Base-by-base conservation (phyloP, 179 eudicot genomes). In the Beta lomatogona region DNA sequence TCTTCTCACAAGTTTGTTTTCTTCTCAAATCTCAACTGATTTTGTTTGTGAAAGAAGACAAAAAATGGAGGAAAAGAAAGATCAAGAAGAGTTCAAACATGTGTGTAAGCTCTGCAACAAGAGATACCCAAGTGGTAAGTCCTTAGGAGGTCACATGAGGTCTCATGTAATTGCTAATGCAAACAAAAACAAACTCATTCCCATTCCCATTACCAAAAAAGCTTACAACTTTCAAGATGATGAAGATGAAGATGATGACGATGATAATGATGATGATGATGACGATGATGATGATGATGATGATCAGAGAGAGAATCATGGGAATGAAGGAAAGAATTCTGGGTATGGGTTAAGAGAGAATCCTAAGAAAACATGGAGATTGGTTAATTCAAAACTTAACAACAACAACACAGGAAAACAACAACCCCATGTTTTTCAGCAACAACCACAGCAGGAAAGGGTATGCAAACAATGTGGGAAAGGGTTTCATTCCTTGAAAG, bases 391-490 rank as follows among this genome's bases (percentile, higher is more conserved):
- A 9, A 15, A 41, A 13, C 70, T 3, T 11, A 12, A 16, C 52
- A 77, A 16, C 44, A 46, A 18, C 25, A 12, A 31, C 71, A 77
- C 63, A 81, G 58, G 21, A 11, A 22, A 44, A 25, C 53, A 48
- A 48, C 69, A 63, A 31, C 68, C 19, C 1, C 21, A 46, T 61
- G 73, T 48, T 7, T 15, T 19, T 12, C 71, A 71, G 10, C 53
- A 71, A 4, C 54, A 59, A 44, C 57, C 79, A 61, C 76, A 78
- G 71, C 77, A 84, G 4, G 83, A 81, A 16, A 91, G 88, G 77
- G 72, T 89, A 16, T 94, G 99, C 77, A 90, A 87, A 77, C 92
- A 92, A 87, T 94, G 99, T 88, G 98, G 99, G 1, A 95, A 88
- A 83, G 88, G 86, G 54, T 94, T 95, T 81, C 92, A 86, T 48